Conservation (phyloP, 2,329 filamentous ascomycete genomes). For the Tolypocladium ovalisporum region DNA sequence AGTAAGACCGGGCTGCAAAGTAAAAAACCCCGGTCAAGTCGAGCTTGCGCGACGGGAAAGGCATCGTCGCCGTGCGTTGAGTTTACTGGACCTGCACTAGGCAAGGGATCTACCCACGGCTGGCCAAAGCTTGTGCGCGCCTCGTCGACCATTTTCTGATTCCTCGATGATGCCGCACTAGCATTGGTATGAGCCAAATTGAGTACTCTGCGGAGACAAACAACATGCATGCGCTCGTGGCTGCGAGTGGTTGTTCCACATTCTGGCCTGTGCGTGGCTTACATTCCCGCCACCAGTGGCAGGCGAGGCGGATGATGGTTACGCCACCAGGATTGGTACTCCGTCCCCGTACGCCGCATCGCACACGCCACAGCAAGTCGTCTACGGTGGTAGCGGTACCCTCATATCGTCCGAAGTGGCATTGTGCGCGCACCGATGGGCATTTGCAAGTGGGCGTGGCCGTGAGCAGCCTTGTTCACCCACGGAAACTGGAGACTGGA, state of each 20-base stretch:
- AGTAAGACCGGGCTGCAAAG: not conserved
- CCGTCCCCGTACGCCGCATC: not conserved
- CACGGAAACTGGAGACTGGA: not conserved
- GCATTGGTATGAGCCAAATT: not conserved
- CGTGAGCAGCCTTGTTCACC: not conserved
- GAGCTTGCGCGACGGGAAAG: not conserved
- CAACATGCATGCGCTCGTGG: not conserved
- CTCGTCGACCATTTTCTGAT: not conserved
- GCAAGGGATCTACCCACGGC: not conserved
- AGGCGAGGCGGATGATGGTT: not conserved
- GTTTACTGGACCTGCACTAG: not conserved
- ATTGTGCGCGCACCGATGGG: not conserved
- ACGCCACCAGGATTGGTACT: not conserved
- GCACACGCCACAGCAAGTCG: not conserved
- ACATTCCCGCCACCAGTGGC: not conserved
- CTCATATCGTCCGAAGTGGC: not conserved
- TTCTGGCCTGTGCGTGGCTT: not conserved
- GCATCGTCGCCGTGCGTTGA: not conserved
- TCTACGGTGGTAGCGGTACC: not conserved
- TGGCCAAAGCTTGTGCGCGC: not conserved
- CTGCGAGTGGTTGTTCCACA: not conserved
- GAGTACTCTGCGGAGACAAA: not conserved
- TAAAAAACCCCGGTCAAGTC: not conserved
- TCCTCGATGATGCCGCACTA: not conserved
- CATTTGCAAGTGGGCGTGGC: not conserved